Evolutionary conservation across 306 rosid genomes (phyloP).

Genomic region (Prunus davidiana): DNA sequence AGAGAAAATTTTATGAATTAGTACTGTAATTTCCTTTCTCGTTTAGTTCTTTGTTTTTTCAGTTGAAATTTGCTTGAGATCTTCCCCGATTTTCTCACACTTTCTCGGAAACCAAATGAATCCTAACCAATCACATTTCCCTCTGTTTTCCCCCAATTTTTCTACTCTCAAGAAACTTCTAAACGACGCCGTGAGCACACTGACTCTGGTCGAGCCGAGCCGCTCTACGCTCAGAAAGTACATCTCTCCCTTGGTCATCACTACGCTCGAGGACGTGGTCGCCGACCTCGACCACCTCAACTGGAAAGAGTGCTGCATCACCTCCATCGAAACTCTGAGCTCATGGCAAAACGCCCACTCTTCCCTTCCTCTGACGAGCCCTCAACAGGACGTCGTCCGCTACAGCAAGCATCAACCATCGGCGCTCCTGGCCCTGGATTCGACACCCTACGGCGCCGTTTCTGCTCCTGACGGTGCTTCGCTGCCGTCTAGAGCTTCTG

Average conservation of each 20-base stretch:
- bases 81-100: background rate
- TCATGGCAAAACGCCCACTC: constrained; percentile 14
- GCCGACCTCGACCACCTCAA: constrained; percentile 55
- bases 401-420: background rate
- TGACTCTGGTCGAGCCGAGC: constrained; percentile 45
- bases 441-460: background rate
- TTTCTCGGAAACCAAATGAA: constrained; percentile 5
- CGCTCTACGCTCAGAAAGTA: constrained; percentile 61
- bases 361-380: constrained; percentile 9
- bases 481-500: background rate
- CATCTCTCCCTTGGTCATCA: constrained; percentile 38
- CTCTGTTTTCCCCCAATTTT: background rate
- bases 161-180: constrained; percentile 34
- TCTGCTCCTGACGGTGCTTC: background rate
- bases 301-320: constrained; percentile 84
- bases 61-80: background rate
- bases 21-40: background rate
- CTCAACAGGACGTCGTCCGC: background rate
- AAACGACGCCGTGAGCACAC: constrained; percentile 44
- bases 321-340: constrained; percentile 49
- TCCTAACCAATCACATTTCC: background rate
- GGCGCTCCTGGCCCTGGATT: background rate
- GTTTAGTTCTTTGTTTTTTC: background rate
- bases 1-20: constrained; percentile 4
- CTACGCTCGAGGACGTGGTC: constrained; percentile 43